phyloP scores from a whole-genome alignment of 1,284 basidiomycete genomes.

The Puccinia hordei region DNA sequence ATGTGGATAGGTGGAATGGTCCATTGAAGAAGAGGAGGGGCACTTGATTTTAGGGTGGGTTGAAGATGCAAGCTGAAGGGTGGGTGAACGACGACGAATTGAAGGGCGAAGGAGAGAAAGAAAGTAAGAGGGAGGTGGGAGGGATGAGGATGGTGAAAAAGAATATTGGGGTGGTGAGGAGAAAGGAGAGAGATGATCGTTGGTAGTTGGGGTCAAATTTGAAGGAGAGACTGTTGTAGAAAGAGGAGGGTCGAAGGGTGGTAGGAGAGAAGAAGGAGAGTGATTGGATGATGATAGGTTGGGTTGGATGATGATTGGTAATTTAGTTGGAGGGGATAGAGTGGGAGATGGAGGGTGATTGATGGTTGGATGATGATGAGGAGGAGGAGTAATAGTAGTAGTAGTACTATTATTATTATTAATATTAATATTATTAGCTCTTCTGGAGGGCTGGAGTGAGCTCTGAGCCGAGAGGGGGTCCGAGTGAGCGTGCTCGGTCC shows the following conservation, averaged over 20 bases:
- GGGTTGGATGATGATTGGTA: background rate
- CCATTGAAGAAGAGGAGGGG: background rate
- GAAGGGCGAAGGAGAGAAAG: background rate
- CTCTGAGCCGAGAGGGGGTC: background rate
- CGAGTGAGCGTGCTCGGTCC: background rate
- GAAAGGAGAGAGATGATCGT: background rate
- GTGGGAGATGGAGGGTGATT: too few relatives aligned
- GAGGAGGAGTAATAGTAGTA: too few relatives aligned
- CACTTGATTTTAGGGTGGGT: background rate
- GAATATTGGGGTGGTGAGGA: conserved; percentile 2
- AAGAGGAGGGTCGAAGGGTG: background rate
- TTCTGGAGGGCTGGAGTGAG: too few relatives aligned
- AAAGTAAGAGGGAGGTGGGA: conserved; percentile 2
- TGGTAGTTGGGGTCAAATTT: background rate
- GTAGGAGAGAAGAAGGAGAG: background rate
- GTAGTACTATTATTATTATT: too few relatives aligned
- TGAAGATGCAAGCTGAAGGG: background rate
- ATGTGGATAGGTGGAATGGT: background rate
- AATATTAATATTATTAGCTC: too few relatives aligned
- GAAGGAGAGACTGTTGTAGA: background rate
- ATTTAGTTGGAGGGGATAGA: background rate
- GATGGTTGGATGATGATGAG: too few relatives aligned
- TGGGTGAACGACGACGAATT: conserved; percentile 12
- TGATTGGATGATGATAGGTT: background rate
- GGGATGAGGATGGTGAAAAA: background rate